Percentiles rank a stretch among this genome's conserved stretches.
Evolutionary conservation across 257 asterid species (phyloP).

Genomic region (Capsicum chinense): DNA sequence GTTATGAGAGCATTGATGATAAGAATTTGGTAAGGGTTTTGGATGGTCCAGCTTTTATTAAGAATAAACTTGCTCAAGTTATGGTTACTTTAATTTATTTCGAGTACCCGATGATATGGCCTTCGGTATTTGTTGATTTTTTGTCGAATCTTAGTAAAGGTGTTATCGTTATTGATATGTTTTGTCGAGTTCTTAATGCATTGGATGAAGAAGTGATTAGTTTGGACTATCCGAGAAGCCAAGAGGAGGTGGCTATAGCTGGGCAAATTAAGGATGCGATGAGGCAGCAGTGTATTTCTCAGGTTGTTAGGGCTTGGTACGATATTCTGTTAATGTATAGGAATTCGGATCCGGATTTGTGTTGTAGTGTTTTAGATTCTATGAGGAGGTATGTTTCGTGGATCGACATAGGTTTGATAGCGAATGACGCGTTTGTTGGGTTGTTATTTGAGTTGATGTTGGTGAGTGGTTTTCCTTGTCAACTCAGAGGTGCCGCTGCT

Average conservation of each 20-base stretch:
- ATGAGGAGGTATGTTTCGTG: conserved; percentile 76
- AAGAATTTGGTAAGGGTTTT: conserved; percentile 50
- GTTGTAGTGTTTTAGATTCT: conserved; percentile 74
- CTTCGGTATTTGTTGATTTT: conserved; percentile 83
- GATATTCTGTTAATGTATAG: conserved; percentile 63
- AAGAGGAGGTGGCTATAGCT: conserved; percentile 65
- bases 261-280: conserved; percentile 87
- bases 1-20: conserved; percentile 61
- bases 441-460: conserved; percentile 80
- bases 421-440: conserved; percentile 64
- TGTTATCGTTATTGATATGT: conserved; percentile 79
- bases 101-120: conserved; percentile 86
- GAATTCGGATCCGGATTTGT: conserved; percentile 70
- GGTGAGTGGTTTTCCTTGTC: conserved; percentile 63
- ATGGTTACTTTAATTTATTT: conserved; percentile 75
- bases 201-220: conserved; percentile 90
- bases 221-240: conserved; percentile 73
- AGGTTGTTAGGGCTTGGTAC: conserved; percentile 83
- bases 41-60: conserved; percentile 83
- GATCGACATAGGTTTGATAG: conserved; percentile 93
- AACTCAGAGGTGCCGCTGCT: conserved; percentile 78
- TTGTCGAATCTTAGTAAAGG: conserved; percentile 76
- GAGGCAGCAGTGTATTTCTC: conserved; percentile 89
- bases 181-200: conserved; percentile 78
- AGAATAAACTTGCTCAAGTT: conserved; percentile 94